Percentiles rank a stretch among this genome's conserved stretches.
These are phyloP conservation scores for Symbiotaphrina buchneri DNA, from an alignment of 495 filamentous ascomycete species.

Conservation along the genomic window DNA sequence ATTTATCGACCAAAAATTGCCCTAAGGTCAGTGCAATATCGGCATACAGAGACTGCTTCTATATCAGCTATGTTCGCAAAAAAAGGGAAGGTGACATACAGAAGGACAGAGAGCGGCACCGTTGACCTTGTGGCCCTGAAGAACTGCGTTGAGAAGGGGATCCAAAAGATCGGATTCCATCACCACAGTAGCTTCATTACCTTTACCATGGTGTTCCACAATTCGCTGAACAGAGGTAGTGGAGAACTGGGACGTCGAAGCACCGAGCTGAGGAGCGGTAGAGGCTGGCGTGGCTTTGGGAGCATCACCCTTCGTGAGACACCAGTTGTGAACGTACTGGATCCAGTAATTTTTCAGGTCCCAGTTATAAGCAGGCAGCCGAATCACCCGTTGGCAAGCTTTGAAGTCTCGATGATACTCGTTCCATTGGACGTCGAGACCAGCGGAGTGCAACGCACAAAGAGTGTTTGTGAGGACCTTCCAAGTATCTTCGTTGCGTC, in stretches of 20 bases:
- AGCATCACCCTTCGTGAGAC: constrained; percentile 19
- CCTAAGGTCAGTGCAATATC: constrained; percentile 58
- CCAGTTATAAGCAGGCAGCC: constrained; percentile 54
- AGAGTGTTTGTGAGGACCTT: constrained; percentile 37
- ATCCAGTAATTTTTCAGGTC: constrained; percentile 75
- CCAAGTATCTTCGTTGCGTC: constrained; percentile 34
- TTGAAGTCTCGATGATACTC: constrained; percentile 58
- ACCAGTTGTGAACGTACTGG: constrained; percentile 40
- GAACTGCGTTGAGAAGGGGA: constrained; percentile 31
- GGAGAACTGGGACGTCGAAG: too few species aligned
- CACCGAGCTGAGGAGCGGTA: constrained; percentile 10
- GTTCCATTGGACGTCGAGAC: constrained; percentile 50
- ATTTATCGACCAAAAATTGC: constrained; percentile 39
- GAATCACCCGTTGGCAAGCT: constrained; percentile 32
- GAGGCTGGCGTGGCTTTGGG: constrained; percentile 7
- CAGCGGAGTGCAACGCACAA: constrained; percentile 34
- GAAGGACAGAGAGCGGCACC: constrained; percentile 31
- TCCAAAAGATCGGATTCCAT: constrained; percentile 44
- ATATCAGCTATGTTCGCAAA: constrained; percentile 1
- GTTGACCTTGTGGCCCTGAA: constrained; percentile 56
- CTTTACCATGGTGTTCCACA: constrained; percentile 29
- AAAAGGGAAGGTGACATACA: constrained; percentile 12
- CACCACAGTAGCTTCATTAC: constrained; percentile 27
- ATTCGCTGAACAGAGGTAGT: constrained; percentile 15
- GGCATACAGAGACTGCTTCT: constrained; percentile 34